phyloP scores from a whole-genome alignment of 164 flowering plant species.

The Berberis vulgaris region DNA sequence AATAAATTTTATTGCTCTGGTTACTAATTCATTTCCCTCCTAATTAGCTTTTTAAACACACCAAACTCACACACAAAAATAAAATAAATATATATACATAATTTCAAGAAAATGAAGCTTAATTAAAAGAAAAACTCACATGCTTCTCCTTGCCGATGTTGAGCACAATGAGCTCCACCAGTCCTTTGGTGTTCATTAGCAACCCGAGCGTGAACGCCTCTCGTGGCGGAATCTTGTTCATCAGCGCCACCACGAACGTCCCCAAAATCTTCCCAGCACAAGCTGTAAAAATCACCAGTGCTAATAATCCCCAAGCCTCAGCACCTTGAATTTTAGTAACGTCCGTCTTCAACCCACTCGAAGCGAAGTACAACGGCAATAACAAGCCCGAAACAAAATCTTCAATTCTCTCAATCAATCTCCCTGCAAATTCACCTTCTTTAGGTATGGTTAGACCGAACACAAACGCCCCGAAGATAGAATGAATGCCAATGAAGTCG shows the following conservation, averaged over 20 bases:
- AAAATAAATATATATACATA: no score
- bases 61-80: no score
- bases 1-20: no score
- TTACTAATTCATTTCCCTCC: no score
- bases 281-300: conserved; percentile 20
- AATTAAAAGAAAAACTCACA: background rate
- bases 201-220: conserved; percentile 50
- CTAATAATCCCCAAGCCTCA: conserved; percentile 29
- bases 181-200: conserved; percentile 68
- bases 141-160: background rate
- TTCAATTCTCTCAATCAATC: conserved; percentile 25
- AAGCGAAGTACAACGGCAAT: conserved; percentile 31
- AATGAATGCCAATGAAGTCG: conserved; percentile 28
- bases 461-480: conserved; percentile 34
- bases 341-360: conserved; percentile 32
- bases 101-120: background rate
- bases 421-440: conserved; percentile 19
- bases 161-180: conserved; percentile 10
- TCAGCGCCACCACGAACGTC: conserved; percentile 22
- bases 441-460: conserved; percentile 31
- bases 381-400: conserved; percentile 30
- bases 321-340: conserved; percentile 17
- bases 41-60: no score
- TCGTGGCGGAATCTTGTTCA: conserved; percentile 35
- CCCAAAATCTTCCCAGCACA: conserved; percentile 27